Conservation (phyloP, 1,284 basidiomycete genomes). For the Ceratobasidium sp. region DNA sequence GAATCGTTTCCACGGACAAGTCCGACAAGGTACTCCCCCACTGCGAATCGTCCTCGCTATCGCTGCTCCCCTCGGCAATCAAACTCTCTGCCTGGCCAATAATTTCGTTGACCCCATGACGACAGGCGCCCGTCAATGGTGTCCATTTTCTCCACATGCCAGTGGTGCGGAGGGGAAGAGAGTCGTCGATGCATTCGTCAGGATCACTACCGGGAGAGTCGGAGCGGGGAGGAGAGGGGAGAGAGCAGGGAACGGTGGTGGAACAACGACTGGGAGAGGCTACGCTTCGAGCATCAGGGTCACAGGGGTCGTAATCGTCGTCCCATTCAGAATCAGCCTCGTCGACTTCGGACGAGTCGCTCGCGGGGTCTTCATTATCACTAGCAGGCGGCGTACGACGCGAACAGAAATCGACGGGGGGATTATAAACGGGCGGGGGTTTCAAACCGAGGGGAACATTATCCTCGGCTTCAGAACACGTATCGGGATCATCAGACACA, state of each 20-base stretch:
- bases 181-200: constrained; percentile 19
- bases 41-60: constrained; percentile 29
- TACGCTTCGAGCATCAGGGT: constrained; percentile 29
- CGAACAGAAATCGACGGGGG: background rate
- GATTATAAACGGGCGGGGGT: background rate
- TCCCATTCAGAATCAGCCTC: constrained; percentile 30
- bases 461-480: background rate
- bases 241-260: background rate
- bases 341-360: background rate
- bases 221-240: constrained; percentile 17
- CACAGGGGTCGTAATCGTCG: constrained; percentile 9
- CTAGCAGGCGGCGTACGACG: constrained; percentile 1
- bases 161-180: constrained; percentile 17
- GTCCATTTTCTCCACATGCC: constrained; percentile 35
- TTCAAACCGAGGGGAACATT: background rate
- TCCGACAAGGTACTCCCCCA: constrained; percentile 33
- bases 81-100: constrained; percentile 8
- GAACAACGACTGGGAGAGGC: constrained; percentile 14
- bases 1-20: background rate
- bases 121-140: constrained; percentile 8
- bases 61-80: background rate
- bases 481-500: background rate
- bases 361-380: background rate
- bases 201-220: constrained; percentile 13
- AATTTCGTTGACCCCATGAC: background rate